A percentile compares a stretch with the other conserved stretches of the same genome.
phyloP scores from a whole-genome alignment of 1,139 yeast species.

The Pichia sp. region DNA sequence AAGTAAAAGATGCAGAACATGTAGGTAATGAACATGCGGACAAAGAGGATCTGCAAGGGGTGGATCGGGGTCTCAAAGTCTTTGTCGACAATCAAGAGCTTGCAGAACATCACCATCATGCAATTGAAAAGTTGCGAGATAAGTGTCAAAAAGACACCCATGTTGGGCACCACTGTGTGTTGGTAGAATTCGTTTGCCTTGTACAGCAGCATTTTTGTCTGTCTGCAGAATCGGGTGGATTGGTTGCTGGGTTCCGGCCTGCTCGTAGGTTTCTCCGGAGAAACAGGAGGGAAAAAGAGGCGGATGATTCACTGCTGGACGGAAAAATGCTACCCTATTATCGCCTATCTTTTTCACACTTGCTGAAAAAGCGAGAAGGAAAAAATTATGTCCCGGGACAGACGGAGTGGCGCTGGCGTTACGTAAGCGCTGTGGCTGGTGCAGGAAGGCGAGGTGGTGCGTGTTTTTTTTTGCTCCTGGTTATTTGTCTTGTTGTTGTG shows the following conservation, averaged over 20 bases:
- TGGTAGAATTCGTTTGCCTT: conserved; percentile 10
- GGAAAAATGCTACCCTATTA: too few species aligned
- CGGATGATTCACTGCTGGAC: too few species aligned
- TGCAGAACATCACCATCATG: conserved; percentile 70
- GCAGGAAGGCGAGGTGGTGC: too few species aligned
- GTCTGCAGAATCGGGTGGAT: neutral
- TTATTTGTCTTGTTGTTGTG: neutral
- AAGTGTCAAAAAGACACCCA: conserved; percentile 39
- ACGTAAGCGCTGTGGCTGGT: too few species aligned
- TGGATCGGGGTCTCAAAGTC: conserved; percentile 55
- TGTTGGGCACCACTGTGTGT: conserved; percentile 23
- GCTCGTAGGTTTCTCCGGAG: too few species aligned
- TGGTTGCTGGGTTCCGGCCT: too few species aligned
- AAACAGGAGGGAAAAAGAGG: too few species aligned
- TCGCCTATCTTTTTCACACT: too few species aligned
- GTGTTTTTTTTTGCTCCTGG: neutral
- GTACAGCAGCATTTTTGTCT: neutral
- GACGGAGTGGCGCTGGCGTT: too few species aligned
- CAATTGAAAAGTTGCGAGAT: conserved; percentile 68
- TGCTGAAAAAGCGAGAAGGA: too few species aligned
- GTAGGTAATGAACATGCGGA: conserved; percentile 72
- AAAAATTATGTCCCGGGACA: too few species aligned
- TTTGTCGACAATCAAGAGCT: conserved; percentile 59
- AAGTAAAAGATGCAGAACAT: conserved; percentile 39
- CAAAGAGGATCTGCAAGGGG: conserved; percentile 72